A percentile compares a stretch with the other conserved stretches of the same genome.
Conservation (phyloP, 1,284 basidiomycete genomes). For the Paramarasmius palmivorus region DNA sequence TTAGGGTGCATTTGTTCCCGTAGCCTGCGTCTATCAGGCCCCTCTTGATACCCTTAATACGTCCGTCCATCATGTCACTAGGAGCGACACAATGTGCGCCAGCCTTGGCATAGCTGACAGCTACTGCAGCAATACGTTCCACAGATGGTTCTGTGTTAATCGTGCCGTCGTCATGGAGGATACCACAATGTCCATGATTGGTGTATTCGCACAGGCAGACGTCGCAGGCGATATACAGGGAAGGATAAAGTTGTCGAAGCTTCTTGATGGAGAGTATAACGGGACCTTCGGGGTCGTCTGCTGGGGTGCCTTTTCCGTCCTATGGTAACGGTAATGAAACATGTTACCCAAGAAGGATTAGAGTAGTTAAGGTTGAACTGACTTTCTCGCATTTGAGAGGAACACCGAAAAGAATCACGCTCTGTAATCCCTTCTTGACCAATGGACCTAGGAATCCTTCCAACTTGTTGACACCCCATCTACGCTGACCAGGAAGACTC, state of each 20-base stretch:
- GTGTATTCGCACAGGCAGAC: conserved; percentile 99
- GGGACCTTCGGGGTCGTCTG: conserved; percentile 89
- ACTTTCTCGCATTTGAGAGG: conserved; percentile 87
- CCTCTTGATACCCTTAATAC: conserved; percentile 88
- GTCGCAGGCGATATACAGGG: conserved; percentile 87
- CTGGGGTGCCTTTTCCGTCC: conserved; percentile 84
- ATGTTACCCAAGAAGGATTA: conserved; percentile 1
- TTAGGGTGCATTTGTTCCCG: conserved; percentile 87
- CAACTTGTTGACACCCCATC: conserved; percentile 96
- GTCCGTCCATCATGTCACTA: conserved; percentile 99
- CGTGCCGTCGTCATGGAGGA: conserved; percentile 73
- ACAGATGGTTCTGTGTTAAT: conserved; percentile 81
- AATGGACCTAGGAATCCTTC: conserved; percentile 86
- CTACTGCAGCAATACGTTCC: conserved; percentile 87
- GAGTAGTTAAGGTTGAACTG: conserved; percentile 21
- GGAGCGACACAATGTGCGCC: conserved; percentile 98
- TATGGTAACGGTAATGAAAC: conserved; percentile 30
- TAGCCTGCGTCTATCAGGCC: conserved; percentile 80
- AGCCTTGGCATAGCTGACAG: conserved; percentile 89
- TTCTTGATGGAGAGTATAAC: conserved; percentile 90
- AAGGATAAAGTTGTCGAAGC: conserved; percentile 78
- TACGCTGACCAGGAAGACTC: conserved; percentile 81
- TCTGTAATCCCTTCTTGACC: conserved; percentile 86
- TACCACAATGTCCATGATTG: conserved; percentile 95
- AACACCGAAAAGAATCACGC: conserved; percentile 97